Evolutionary conservation across 192 early-diverging fungal species (phyloP), one percentile per base, ranked within the genome.

Genomic region (Gigaspora rosea): DNA sequence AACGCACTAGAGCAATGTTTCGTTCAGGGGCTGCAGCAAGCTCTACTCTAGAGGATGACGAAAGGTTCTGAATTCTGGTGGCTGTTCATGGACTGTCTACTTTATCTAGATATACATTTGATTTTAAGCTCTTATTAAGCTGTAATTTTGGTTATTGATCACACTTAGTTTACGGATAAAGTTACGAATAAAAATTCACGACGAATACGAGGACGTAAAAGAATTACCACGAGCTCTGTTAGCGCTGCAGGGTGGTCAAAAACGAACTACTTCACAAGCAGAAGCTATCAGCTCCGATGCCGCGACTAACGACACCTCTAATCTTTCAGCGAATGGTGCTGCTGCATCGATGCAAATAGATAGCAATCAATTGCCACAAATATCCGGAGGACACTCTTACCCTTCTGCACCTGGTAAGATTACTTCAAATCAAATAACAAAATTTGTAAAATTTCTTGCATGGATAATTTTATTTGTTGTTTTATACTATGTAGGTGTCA

Each of bases 1-100:
- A 75, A 32, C 73, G 62, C 20, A 75, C 73, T 64, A 46, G 58
- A 12, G 61, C 73, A 20, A 65, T 63, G 73, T 75, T 75, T 63
- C 59, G 32, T 64, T 46, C 15, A 12, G 10, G 22, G 6, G 4
- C 61, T 36, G 62, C 33, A 15, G 20, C 47, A 12, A 56, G 20
- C 22, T 27, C 49, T 20, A n/a, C 49, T 9, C 5, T 64, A 8
- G 73, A 75, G 27, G 59, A 61, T 49, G 73, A 74, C 48, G 72
- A 75, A 75, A 75, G 73, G 73, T 75, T 41, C 57, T 54, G 56
- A 46, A 47, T 66, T 41, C 64, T 59, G 71, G 33, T 57, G 54
- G 51, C 56, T 46, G 32, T 33, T 70, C 18, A 41, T 41, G 3
- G 41, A 41, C 18, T 35, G 18, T 67, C n/a, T 67, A 46, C 2